Evolutionary conservation across 805 yeast species (phyloP).

Genomic region (Wickerhamiella brachini): DNA sequence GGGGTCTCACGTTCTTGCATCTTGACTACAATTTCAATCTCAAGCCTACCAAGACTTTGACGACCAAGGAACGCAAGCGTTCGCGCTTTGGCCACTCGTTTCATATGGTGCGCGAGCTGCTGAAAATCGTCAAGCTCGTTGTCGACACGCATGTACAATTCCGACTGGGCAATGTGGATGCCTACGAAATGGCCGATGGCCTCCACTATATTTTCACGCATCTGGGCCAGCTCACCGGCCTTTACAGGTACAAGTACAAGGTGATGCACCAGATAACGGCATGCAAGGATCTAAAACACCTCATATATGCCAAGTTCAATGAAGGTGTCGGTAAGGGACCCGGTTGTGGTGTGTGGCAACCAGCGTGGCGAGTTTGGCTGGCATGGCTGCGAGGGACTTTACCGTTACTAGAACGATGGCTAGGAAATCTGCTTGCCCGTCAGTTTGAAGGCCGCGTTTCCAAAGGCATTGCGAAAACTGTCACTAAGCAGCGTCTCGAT

Average conservation of each 20-base stretch:
- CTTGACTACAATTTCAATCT: constrained; percentile 89
- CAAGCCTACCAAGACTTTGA: constrained; percentile 90
- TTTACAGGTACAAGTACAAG: constrained; percentile 89
- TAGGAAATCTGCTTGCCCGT: constrained; percentile 77
- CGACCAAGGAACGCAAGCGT: constrained; percentile 91
- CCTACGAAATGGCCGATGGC: constrained; percentile 92
- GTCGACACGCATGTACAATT: constrained; percentile 92
- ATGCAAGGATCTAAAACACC: constrained; percentile 88
- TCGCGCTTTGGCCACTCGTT: constrained; percentile 95
- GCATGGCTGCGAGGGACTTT: constrained; percentile 81
- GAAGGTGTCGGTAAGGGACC: constrained; percentile 87
- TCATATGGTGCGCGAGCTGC: constrained; percentile 80
- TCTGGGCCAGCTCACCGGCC: constrained; percentile 90
- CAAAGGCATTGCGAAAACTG: constrained; percentile 82
- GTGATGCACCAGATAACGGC: constrained; percentile 97
- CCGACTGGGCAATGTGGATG: constrained; percentile 79
- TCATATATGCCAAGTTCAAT: constrained; percentile 76
- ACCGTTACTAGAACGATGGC: constrained; percentile 88
- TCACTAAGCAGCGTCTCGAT: constrained; percentile 91
- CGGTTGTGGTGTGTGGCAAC: constrained; percentile 99
- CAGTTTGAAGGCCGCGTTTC: constrained; percentile 93
- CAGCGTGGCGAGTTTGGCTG: constrained; percentile 96
- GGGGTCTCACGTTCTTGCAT: constrained; percentile 84
- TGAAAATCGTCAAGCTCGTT: constrained; percentile 67
- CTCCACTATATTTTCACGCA: constrained; percentile 81